These are phyloP conservation scores for Sicyos edulis DNA, from an alignment of 306 rosid species.

Conservation along the genomic window DNA sequence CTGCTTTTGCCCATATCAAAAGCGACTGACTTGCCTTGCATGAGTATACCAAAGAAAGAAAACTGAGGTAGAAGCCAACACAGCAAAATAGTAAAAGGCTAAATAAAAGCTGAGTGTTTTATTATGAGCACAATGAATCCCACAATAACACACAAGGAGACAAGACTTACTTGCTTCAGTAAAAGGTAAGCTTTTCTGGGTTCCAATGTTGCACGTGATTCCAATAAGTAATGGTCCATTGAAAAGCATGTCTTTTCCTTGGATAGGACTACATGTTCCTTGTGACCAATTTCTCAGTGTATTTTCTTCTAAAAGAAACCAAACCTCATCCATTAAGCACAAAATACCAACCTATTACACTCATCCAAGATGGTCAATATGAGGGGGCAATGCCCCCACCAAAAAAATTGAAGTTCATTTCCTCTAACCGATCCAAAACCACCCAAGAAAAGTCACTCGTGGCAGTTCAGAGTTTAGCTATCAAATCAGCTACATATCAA, in stretches of 20 bases:
- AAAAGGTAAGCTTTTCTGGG: conserved; percentile 1
- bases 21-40: conserved; percentile 11
- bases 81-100: not conserved
- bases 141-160: conserved; percentile 8
- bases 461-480: too few relatives aligned
- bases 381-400: too few relatives aligned
- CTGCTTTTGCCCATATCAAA: conserved; percentile 1
- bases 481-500: too few relatives aligned
- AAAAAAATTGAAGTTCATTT: too few relatives aligned
- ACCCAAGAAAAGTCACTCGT: too few relatives aligned
- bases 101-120: conserved; percentile 18
- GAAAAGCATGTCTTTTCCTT: conserved; percentile 2
- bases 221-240: conserved; percentile 3
- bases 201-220: conserved; percentile 17
- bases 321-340: too few relatives aligned
- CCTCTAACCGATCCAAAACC: too few relatives aligned
- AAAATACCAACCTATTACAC: too few relatives aligned
- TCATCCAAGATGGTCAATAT: too few relatives aligned
- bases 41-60: conserved; percentile 2
- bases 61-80: conserved; percentile 5
- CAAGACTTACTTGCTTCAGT: conserved; percentile 9
- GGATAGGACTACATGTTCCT: conserved; percentile 9
- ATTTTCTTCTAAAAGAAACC: not conserved
- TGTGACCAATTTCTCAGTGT: conserved; percentile 14
- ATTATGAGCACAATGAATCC: conserved; percentile 10